These are phyloP conservation scores for Podospora sp. DNA, from an alignment of 495 filamentous ascomycete species.

Conservation along the genomic window DNA sequence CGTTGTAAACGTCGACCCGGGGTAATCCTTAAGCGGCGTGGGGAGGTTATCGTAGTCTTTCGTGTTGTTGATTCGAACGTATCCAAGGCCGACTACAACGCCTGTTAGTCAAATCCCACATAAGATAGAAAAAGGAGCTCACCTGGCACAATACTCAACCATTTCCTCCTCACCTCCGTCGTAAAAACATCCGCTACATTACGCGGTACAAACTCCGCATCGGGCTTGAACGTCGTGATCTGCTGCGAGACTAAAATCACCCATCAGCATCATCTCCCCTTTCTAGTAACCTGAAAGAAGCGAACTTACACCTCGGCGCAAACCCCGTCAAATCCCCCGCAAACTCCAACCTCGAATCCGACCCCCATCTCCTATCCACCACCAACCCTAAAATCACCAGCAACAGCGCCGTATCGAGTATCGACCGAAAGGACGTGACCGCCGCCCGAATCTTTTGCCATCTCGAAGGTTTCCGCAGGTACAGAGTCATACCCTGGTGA, in stretches of 20 bases:
- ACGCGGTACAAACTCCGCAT: constrained; percentile 44
- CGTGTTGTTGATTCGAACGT: constrained; percentile 43
- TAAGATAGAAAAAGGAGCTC: constrained; percentile 17
- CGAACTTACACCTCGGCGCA: constrained; percentile 35
- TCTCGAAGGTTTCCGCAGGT: neutral
- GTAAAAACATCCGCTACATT: constrained; percentile 50
- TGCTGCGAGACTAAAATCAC: constrained; percentile 46
- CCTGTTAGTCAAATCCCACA: neutral
- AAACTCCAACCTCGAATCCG: constrained; percentile 29
- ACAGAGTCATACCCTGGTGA: neutral
- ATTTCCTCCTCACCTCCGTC: constrained; percentile 38
- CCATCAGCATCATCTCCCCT: neutral
- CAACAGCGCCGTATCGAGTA: constrained; percentile 40
- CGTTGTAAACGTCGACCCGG: constrained; percentile 49
- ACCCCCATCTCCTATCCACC: constrained; percentile 29
- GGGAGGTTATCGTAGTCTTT: constrained; percentile 44
- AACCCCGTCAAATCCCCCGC: constrained; percentile 45
- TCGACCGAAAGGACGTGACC: constrained; percentile 28
- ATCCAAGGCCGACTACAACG: constrained; percentile 43
- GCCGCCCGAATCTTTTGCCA: constrained; percentile 1
- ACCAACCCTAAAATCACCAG: constrained; percentile 39
- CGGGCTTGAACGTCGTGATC: constrained; percentile 45
- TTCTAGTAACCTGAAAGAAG: neutral
- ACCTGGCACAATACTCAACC: constrained; percentile 49
- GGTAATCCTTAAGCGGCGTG: constrained; percentile 36